Evolutionary conservation across 306 rosid species (phyloP).

Genomic region (Vigna radiata): DNA sequence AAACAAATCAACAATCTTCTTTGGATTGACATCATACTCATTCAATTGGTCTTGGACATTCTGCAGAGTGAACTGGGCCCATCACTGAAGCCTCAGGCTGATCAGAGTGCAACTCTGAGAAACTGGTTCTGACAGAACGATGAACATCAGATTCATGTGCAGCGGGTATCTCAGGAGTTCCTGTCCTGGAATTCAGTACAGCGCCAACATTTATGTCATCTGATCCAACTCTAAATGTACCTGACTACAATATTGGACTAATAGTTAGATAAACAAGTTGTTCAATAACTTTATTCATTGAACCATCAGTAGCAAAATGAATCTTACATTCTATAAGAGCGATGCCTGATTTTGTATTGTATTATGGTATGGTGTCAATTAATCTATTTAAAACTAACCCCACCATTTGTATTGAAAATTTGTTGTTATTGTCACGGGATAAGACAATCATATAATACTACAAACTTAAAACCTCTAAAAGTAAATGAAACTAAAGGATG

Average conservation of each 20-base stretch:
- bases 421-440: not conserved
- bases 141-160: constrained; percentile 14
- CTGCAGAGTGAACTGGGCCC: constrained; percentile 13
- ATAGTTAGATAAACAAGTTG: constrained; percentile 22
- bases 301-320: not conserved
- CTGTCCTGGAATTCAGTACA: constrained; percentile 3
- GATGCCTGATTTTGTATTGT: not conserved
- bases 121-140: constrained; percentile 29
- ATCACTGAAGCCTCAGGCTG: constrained; percentile 18
- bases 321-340: constrained; percentile 1
- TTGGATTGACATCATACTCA: constrained; percentile 27
- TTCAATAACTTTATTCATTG: not conserved
- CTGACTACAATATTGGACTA: constrained; percentile 29
- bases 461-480: constrained; percentile 12
- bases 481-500: constrained; percentile 24
- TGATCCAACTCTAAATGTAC: constrained; percentile 36
- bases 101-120: constrained; percentile 31
- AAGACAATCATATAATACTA: not conserved
- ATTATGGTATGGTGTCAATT: not conserved
- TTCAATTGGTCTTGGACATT: constrained; percentile 22
- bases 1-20: constrained; percentile 7
- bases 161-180: constrained; percentile 24
- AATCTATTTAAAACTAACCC: not conserved
- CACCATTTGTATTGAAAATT: not conserved
- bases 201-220: constrained; percentile 7